These are phyloP conservation scores for Myrmaecium sp. DNA, from an alignment of 2,329 filamentous ascomycete genomes.

Conservation along the genomic window DNA sequence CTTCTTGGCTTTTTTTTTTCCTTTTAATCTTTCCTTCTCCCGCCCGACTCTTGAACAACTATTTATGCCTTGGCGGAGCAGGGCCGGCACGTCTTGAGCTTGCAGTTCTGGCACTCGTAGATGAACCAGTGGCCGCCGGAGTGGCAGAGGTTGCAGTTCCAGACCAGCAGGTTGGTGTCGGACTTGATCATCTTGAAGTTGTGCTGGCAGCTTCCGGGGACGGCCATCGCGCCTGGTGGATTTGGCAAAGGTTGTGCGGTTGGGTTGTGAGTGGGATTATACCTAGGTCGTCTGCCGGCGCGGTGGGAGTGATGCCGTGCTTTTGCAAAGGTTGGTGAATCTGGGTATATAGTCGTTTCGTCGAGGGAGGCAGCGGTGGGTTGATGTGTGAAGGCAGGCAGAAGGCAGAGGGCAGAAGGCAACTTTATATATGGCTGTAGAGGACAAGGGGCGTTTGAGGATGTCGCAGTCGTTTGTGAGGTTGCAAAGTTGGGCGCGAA, in stretches of 20 bases:
- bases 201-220: constrained; percentile 30
- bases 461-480: not conserved
- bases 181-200: constrained; percentile 34
- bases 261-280: not conserved
- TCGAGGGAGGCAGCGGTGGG: constrained; percentile 6
- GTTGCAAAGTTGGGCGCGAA: no score
- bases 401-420: constrained; percentile 3
- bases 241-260: constrained; percentile 1
- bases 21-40: no score
- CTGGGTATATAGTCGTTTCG: constrained; percentile 4
- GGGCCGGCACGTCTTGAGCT: constrained; percentile 31
- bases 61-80: constrained; percentile 29
- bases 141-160: constrained; percentile 36
- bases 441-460: not conserved
- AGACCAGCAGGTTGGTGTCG: constrained; percentile 32
- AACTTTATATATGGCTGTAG: constrained; percentile 1
- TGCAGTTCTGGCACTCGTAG: constrained; percentile 33
- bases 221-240: constrained; percentile 23
- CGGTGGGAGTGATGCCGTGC: constrained; percentile 1
- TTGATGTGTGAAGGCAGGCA: constrained; percentile 4
- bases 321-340: constrained; percentile 2
- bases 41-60: no score
- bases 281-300: constrained; percentile 1
- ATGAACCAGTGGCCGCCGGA: constrained; percentile 34
- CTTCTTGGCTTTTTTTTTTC: no score